Base-by-base conservation (phyloP, 768 basidiomycete species). In the Trametes gibbosa region DNA sequence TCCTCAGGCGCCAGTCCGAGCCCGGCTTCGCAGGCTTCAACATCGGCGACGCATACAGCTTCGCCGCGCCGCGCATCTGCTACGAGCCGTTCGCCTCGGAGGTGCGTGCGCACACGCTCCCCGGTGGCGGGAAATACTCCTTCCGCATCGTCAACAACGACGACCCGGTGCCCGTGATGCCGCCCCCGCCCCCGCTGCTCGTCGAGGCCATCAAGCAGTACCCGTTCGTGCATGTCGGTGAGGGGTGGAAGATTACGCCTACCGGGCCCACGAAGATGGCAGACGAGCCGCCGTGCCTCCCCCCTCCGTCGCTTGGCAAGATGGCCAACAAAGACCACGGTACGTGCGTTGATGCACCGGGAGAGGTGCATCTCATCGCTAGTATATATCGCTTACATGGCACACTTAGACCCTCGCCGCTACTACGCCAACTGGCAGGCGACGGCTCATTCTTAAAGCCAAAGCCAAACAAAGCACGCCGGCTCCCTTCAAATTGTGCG, bases 91-190 rank as follows among this genome's bases (percentile, higher is more conserved):
- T 59, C 45, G 42, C 50, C 2, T 23, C 32, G 5, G 24, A 53
- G 27, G 45, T 59, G 0, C 24, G 27, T 27, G 19, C 6, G 16
- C 58, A 23, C 27, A 48, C 50, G 34, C 49, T 46, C 12, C 13
- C 50, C 13, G 46, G 43, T 5, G 39, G 35, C 27, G 58, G 58
- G 23, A 35, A 27, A 5, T 52, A 52, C 58, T 9, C 50, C 50
- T 59, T 59, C 51, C 50, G 58, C 43, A 53, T 59, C 58, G 58
- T 59, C 51, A 59, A 59, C 39, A 27, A 48, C 19, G 35, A 41
- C 19, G 58, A 59, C 35, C 58, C 58, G 19, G 45, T 59, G 17
- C 23, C 50, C 37, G 39, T 41, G 6, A 42, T 59, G 9, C 58
- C 58, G 8, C 32, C 41, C 9, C 32, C 41, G 9, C 58, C 58